These are phyloP conservation scores for Exophiala sp. DNA, from an alignment of 2,329 filamentous ascomycete genomes.

Conservation along the genomic window DNA sequence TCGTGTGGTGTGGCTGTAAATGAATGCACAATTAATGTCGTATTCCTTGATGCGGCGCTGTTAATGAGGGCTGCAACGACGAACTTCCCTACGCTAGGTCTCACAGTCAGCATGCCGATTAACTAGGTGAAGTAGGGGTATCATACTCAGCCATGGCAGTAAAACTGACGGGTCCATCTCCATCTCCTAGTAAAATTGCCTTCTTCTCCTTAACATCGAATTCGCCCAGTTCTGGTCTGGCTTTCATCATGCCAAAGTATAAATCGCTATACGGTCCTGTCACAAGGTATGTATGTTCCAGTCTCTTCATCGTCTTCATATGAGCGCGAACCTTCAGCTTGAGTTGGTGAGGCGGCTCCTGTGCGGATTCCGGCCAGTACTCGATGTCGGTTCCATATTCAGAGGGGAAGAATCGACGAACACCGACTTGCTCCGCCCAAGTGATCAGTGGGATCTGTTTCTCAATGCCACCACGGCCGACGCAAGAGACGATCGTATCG, in stretches of 20 bases:
- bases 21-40: conserved; percentile 65
- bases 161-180: conserved; percentile 61
- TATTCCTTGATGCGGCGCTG: conserved; percentile 52
- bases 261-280: conserved; percentile 67
- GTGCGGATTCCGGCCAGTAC: conserved; percentile 54
- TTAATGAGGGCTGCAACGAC: conserved; percentile 61
- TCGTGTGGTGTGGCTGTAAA: conserved; percentile 63
- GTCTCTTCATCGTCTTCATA: conserved; percentile 46
- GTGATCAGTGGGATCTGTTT: conserved; percentile 61
- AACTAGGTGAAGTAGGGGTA: too few species aligned
- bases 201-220: conserved; percentile 58
- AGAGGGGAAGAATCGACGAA: conserved; percentile 64
- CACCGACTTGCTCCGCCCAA: conserved; percentile 54
- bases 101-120: conserved; percentile 4
- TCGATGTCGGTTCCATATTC: conserved; percentile 67
- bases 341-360: conserved; percentile 65
- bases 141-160: conserved; percentile 69
- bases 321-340: conserved; percentile 67
- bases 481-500: conserved; percentile 63
- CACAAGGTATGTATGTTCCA: conserved; percentile 65
- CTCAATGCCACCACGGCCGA: conserved; percentile 62
- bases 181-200: conserved; percentile 61
- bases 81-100: conserved; percentile 60
- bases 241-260: conserved; percentile 50
- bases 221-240: conserved; percentile 46